A percentile compares a stretch with the other conserved stretches of the same genome.
These are phyloP conservation scores for Gossypium schwendimanii DNA, from an alignment of 441 rosid species.

Conservation along the genomic window DNA sequence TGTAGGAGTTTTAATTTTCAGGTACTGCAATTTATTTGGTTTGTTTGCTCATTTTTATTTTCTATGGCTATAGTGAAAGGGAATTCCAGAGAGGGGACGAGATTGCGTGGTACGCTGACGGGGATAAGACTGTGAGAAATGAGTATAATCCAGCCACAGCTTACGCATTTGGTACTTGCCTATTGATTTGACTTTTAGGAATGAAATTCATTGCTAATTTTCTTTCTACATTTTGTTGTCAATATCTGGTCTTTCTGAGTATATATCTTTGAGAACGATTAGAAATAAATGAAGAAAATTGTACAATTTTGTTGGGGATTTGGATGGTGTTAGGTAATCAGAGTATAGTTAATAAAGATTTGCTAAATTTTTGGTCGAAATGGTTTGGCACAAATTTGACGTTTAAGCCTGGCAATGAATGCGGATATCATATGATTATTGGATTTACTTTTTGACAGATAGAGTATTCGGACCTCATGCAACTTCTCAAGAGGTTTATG, in stretches of 20 bases:
- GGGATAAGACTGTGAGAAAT: constrained; percentile 78
- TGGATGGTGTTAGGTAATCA: not conserved
- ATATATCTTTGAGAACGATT: not conserved
- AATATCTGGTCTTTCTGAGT: not conserved
- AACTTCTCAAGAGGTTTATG: constrained; percentile 72
- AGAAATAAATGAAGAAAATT: not conserved
- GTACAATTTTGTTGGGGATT: not conserved
- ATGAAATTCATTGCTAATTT: not conserved
- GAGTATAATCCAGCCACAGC: constrained; percentile 84
- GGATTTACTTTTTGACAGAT: constrained; percentile 43
- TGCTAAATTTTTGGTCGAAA: not conserved
- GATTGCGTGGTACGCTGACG: constrained; percentile 94
- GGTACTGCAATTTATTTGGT: constrained; percentile 10
- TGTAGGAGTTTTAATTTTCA: constrained; percentile 4
- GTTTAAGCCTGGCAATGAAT: not conserved
- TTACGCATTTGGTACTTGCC: constrained; percentile 72
- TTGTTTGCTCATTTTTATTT: not conserved
- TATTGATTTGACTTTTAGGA: not conserved
- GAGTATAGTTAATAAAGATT: not conserved
- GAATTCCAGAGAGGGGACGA: constrained; percentile 95
- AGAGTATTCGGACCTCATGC: constrained; percentile 88
- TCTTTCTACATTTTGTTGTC: not conserved
- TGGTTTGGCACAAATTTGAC: not conserved
- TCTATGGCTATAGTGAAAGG: constrained; percentile 61
- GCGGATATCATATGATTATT: not conserved